Base-by-base conservation (phyloP, 495 filamentous ascomycete species). In the Aspergillus egyptiacus region DNA sequence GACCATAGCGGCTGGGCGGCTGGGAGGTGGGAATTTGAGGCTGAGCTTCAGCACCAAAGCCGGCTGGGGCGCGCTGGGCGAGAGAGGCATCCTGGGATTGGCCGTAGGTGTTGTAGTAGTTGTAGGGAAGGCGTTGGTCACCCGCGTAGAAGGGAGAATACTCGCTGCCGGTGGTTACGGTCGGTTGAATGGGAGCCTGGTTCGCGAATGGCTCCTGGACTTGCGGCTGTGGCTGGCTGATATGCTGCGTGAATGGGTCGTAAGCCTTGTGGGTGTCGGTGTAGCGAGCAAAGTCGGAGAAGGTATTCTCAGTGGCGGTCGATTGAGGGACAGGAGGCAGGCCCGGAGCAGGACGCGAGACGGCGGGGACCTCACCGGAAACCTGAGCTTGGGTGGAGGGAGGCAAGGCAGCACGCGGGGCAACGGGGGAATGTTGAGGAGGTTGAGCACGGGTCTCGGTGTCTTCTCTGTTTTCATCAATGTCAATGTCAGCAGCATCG, bases 381-480 rank as follows among this genome's bases (percentile, higher is more conserved):
- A 61, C 62, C 25, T 71, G 72, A 33, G 68, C 51, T 38, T 80
- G 75, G 57, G 68, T 56, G 10, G 80, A 79, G 23, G 93, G 94
- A 55, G 94, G 91, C 20, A 96, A 73, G n/a, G 93, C 83, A 50
- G 94, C 85, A 59, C 90, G 78, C 45, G 93, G 94, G n/a, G 91
- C 82, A 50, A 91, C 82, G 10, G 94, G 93, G 3, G 94, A 96
- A 60, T 94, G 88, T 55, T 93, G 87, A 31, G 91, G 91, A 48
- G 93, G 93, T 61, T 96, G 91, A 58, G 89, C 82, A 54, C 93
- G 83, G 50, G 93, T 96, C 70, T 96, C 94, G 28, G 91, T 80
- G 59, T 97, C 89, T 66, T 99, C 93, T 33, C 90, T 80, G 58
- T 96, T 90, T 56, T 89, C 88, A 61, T 97, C 93, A 50, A 95